phyloP scores from a whole-genome alignment of 75 land plant genomes.

The Pinus taeda region DNA sequence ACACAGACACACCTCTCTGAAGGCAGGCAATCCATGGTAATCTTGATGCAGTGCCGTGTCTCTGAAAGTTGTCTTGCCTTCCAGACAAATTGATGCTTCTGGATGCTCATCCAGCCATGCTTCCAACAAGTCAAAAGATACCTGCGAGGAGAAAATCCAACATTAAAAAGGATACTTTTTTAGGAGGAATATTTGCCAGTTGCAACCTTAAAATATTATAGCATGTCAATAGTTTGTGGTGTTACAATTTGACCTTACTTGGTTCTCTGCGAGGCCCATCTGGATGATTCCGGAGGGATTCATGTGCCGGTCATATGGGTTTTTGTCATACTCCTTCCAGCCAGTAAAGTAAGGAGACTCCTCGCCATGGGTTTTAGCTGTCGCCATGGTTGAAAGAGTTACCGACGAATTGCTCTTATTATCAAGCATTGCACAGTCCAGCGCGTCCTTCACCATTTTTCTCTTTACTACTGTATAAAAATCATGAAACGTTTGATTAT shows the following conservation, averaged over 20 bases:
- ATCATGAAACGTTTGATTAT: too few relatives aligned
- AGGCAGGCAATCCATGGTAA: conserved; percentile 52
- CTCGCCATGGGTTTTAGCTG: conserved; percentile 15
- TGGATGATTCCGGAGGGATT: conserved; percentile 48
- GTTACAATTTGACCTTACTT: conserved; percentile 18
- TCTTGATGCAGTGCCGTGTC: conserved; percentile 52
- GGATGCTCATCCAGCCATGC: conserved; percentile 21
- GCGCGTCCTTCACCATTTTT: too few relatives aligned
- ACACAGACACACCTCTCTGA: conserved; percentile 34
- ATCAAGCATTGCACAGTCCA: too few relatives aligned
- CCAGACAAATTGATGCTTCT: conserved; percentile 17
- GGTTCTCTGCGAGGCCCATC: conserved; percentile 45
- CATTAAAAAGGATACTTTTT: neutral
- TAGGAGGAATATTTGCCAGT: neutral
- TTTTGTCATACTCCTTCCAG: conserved; percentile 28
- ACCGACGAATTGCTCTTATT: too few relatives aligned
- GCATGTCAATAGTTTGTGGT: neutral
- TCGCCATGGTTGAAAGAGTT: conserved; percentile 12
- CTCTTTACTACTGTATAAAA: too few relatives aligned
- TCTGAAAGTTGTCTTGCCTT: conserved; percentile 22
- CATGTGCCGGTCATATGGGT: conserved; percentile 31
- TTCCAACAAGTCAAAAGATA: conserved; percentile 38
- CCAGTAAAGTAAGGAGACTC: conserved; percentile 41
- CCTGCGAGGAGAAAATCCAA: conserved; percentile 12
- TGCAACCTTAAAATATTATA: neutral